Base-by-base conservation (phyloP, 192 early-diverging fungal species). In the Coemansia nantahalensis region DNA sequence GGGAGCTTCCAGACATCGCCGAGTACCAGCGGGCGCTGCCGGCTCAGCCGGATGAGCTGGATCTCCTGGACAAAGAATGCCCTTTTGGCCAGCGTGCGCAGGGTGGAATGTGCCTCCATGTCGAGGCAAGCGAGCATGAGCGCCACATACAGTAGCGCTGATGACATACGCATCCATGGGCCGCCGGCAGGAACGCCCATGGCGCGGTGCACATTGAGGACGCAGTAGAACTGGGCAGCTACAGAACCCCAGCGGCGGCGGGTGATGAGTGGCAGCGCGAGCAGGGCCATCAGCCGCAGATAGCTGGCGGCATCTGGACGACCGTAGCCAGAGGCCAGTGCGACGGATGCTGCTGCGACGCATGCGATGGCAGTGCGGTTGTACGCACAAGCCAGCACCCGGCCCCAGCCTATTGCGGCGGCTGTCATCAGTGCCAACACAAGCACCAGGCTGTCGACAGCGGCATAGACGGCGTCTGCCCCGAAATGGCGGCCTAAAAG, bases 1-100 rank as follows among this genome's bases (percentile, higher is more conserved):
- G 69, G 62, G 3, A 73, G 54, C 21, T 38, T 16, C 52, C 46
- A 54, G 7, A 65, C 13, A 15, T 73, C 69, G 1, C 48, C 56
- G 5, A 73, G 16, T 3, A 28, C 44, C 14, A 73, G 32, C 12
- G 52, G 49, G 50, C 69, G 62, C 11, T 56, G 1, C n/a, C 31
- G 48, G 23, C 44, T 33, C 19, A 73, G 22, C 1, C 24, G 22
- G 5, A 73, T 48, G 35, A 73, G 69, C 39, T 50, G 47, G 9
- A 48, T 49, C 31, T 55, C 62, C 14, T 65, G 51, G 8, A 10
- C 36, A 31, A 40, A 59, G 3, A 58, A 21, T 14, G 59, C 8
- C 51, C 49, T 59, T 15, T 23, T 9, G 34, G n/a, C 19, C 3
- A 59, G 21, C 12, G 40, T 23, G 22, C 26, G 31, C 18, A 66